These are phyloP conservation scores for Dactylellina parvicollis DNA, from an alignment of 2,329 filamentous ascomycete genomes.

Conservation along the genomic window DNA sequence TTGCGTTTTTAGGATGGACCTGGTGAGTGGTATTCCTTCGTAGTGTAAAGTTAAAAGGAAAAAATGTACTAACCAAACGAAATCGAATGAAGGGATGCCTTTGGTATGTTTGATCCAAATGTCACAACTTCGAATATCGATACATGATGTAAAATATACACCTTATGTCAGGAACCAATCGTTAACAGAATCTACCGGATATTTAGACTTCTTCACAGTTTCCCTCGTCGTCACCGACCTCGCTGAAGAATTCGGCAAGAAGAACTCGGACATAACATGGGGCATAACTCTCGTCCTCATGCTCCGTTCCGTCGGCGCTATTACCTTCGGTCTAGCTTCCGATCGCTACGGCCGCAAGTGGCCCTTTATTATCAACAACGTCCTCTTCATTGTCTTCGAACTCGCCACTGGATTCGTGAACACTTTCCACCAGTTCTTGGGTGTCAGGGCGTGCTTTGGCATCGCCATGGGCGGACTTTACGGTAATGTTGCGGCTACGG, in stretches of 20 bases:
- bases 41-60: too few species aligned
- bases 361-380: conserved; percentile 78
- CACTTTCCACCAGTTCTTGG: conserved; percentile 79
- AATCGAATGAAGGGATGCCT: conserved; percentile 71
- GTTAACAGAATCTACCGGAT: not conserved
- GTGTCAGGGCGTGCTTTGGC: conserved; percentile 76
- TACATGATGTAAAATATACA: not conserved
- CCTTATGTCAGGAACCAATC: not conserved
- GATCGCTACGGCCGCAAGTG: conserved; percentile 84
- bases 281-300: conserved; percentile 73
- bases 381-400: conserved; percentile 77
- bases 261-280: conserved; percentile 71
- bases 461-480: conserved; percentile 85
- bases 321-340: conserved; percentile 78
- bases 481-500: conserved; percentile 81
- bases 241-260: conserved; percentile 66
- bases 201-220: conserved; percentile 71
- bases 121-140: not conserved
- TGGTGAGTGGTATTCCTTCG: conserved; percentile 52
- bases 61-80: too few species aligned
- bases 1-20: conserved; percentile 70
- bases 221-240: conserved; percentile 69
- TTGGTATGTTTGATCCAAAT: conserved; percentile 65
- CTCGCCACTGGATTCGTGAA: conserved; percentile 79
- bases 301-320: conserved; percentile 71